Base-by-base conservation (phyloP, 371 early-diverging fungal genomes). In the Zychaea mexicana region DNA sequence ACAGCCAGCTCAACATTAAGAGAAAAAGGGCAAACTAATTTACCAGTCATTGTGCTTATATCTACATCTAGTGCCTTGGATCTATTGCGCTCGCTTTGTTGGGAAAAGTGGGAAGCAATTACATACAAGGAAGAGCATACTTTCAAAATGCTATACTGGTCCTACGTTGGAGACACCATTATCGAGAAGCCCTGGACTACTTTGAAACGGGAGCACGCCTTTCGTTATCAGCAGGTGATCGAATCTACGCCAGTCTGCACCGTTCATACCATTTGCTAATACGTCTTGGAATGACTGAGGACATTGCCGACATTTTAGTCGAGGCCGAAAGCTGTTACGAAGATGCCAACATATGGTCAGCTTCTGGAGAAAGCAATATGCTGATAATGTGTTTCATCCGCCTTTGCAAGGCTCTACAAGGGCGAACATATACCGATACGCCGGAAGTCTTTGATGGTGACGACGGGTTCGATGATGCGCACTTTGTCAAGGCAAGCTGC, bases 381-480 rank as follows among this genome's bases (percentile, higher is more conserved):
- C 49, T 72, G 22, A 65, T 73, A 32, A 73, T 76, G 79, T 42
- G 66, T 52, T 27, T 85, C 47, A 73, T 82, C 4, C 76, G 69
- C 24, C 74, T 67, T 6, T 64, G 74, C 60, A 78, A 78, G 47
- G 70, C 81, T 2, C 49, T 81, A 2, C 81, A 81, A 39, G 78
- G 78, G 15, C 69, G 73, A 45, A 76, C 81, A 0, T 76, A 62
- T 38, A 58, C 52, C 10, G 31, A 64, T 5, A 56, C 63, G 21
- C 42, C 75, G 0, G 52, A 69, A 4, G 67, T 81, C 2, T 78
- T 78, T 69, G 72, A 81, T 32, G 76, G 77, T 10, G 77, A 81
- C 27, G 81, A 81, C 62, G 78, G 76, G 1, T 81, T 76, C 36
- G 72, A 69, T 47, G 77, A 81, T 33, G 62, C 42, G 2, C 74